Base-by-base conservation (phyloP, 2,329 filamentous ascomycete genomes). In the Microcyclospora pomicola region DNA sequence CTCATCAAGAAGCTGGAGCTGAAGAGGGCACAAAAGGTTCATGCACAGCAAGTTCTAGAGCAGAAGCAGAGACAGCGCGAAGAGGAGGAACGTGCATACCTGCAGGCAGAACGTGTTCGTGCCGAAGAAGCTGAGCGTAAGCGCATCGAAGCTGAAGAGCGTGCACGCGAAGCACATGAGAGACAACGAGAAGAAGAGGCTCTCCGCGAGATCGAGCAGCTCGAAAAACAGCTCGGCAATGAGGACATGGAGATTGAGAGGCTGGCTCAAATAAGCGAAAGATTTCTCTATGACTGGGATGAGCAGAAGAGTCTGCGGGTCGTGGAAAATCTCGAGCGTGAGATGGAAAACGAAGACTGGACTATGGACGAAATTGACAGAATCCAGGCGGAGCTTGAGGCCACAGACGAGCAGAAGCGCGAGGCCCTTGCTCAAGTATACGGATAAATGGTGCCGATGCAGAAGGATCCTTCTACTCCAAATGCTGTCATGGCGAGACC, bases 311-410 rank as follows among this genome's bases (percentile, higher is more conserved):
- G 30, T 31, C 9, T 24, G 19, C 19, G 19, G 19, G 19, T 7
- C 19, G 19, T 24, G 19, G 19, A 24, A 24, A 24, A 24, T 7
- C 19, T 24, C 15, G 31, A 38, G 14, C 30, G 42, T 5, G 49
- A 47, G 1, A 40, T 42, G 35, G 49, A 51, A 38, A 49, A 52
- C 12, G 40, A 45, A 48, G 36, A 34, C 47, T 29, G 43, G 7
- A 49, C 52, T 38, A 36, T 30, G 11, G 49, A 47, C 28, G 48
- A 55, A 42, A 33, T 27, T 15, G 48, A 50, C 33, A 34, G 49
- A 29, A 24, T 24, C 19, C 19, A 24, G 19, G 19, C 19, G 19
- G 19, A 24, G 19, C 19, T 24, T 7, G 19, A 24, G 19, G 19
- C 19, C 19, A 24, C 19, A 4, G 19, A 24, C 19, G 19, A 24